Evolutionary conservation across 2,329 filamentous ascomycete species (phyloP), one percentile per base, ranked within the genome.

Genomic region (Aspergillus japonicus): DNA sequence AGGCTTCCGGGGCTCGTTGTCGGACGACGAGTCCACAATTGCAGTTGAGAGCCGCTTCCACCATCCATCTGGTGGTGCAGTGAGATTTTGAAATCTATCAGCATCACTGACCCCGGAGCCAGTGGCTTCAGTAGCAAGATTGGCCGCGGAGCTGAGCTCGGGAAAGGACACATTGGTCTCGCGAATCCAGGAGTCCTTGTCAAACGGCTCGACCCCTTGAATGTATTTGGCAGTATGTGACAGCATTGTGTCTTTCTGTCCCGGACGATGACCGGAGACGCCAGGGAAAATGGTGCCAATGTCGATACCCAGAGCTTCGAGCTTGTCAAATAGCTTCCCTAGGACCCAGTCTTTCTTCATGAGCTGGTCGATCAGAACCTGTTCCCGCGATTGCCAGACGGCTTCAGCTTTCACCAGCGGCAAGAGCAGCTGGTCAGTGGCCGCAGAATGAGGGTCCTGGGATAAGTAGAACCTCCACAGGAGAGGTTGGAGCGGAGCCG

Each of bases 261-360:
- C 74, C 24, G 72, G 65, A 54, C 80, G 83, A 54, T 79, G 63
- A 19, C 80, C 79, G 29, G 79, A 76, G 21, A 80, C 78, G 23
- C 80, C 80, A 5, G 85, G 86, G 66, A 88, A 88, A 2, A 86
- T 79, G 11, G 79, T 78, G 16, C 80, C 80, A 5, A 87, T 69
- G 65, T 87, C 84, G 50, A 85, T 75, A 5, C 83, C 82, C 47
- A 82, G 79, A 1, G 77, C 75, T 64, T 87, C 84, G 52, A 87
- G 78, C 61, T 84, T 83, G 66, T 88, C 85, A 26, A 86, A 77
- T 23, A 88, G 72, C 57, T 83, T 85, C 7, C 75, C 76, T 54
- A 88, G 82, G 19, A 84, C 79, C 68, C 80, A 83, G 66, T 88
- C 86, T 68, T 88, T 88, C 29, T 82, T 80, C 56, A 76, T 75